Conservation (phyloP, 306 rosid genomes). For the Gynostemma pentaphyllum region DNA sequence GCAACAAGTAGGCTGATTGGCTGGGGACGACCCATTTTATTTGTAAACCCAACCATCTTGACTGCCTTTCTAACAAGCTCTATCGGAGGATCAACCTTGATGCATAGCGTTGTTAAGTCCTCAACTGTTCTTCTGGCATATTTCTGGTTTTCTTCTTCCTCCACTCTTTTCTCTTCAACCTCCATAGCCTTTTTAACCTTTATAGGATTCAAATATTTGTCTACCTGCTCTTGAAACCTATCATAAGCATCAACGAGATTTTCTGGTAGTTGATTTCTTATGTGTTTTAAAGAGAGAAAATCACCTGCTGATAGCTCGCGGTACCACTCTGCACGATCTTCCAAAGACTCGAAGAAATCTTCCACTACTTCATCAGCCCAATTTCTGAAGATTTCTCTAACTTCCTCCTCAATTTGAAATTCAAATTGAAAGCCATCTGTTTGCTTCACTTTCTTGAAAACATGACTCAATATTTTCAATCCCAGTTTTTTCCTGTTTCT, state of each 20-base stretch:
- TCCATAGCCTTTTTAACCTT: constrained; percentile 42
- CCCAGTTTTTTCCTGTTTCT: constrained; percentile 79
- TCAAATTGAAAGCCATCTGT: constrained; percentile 47
- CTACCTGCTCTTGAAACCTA: constrained; percentile 66
- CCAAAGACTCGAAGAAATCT: constrained; percentile 44
- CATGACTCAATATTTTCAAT: constrained; percentile 53
- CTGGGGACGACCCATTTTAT: constrained; percentile 80
- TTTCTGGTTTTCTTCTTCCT: constrained; percentile 56
- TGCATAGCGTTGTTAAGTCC: constrained; percentile 69
- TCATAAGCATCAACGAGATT: constrained; percentile 70
- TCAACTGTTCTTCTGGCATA: constrained; percentile 57
- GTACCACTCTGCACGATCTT: constrained; percentile 71
- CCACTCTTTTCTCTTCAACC: constrained; percentile 46
- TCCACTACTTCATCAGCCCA: constrained; percentile 72
- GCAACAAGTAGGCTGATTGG: constrained; percentile 54
- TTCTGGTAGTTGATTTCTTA: constrained; percentile 61
- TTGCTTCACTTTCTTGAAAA: constrained; percentile 49
- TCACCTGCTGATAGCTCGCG: constrained; percentile 45
- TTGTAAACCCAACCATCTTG: constrained; percentile 69
- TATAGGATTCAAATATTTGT: constrained; percentile 60
- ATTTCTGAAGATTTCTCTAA: constrained; percentile 36
- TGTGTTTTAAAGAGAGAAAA: constrained; percentile 63
- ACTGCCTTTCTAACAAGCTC: constrained; percentile 57
- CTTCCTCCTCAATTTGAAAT: constrained; percentile 54
- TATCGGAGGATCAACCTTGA: constrained; percentile 78